Conservation (phyloP, 2,329 filamentous ascomycete species). For the Venturia oleaginea region DNA sequence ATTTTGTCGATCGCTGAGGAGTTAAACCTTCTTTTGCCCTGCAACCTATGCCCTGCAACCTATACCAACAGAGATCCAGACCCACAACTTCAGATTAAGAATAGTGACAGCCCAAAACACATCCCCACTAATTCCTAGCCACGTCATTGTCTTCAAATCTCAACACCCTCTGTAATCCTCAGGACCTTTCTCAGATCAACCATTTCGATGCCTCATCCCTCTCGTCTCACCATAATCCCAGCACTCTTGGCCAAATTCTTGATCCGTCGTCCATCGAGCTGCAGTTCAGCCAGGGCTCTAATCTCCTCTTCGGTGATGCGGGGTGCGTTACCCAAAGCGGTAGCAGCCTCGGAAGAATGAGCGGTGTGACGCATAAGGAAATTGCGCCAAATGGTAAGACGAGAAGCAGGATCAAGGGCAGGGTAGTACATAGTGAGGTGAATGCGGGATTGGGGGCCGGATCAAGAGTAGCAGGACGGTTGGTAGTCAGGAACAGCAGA, state of each 20-base stretch:
- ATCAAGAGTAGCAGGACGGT: slow-evolving; percentile 79
- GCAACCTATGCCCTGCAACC: too few species aligned
- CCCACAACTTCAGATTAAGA: too few species aligned
- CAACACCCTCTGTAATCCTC: slow-evolving; percentile 10
- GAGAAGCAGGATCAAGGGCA: slow-evolving; percentile 61
- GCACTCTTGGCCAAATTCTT: slow-evolving; percentile 38
- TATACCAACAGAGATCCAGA: too few species aligned
- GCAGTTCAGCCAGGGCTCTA: slow-evolving; percentile 11
- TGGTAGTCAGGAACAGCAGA: slow-evolving; percentile 82
- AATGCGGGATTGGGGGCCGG: slow-evolving; percentile 79
- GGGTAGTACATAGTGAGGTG: slow-evolving; percentile 79
- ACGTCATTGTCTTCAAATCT: not conserved
- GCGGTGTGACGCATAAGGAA: slow-evolving; percentile 46
- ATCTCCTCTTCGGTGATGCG: slow-evolving; percentile 12
- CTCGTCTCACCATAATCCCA: slow-evolving; percentile 29
- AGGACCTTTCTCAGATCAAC: slow-evolving; percentile 26
- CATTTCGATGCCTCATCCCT: slow-evolving; percentile 19
- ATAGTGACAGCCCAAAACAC: too few species aligned
- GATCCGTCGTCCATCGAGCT: slow-evolving; percentile 27
- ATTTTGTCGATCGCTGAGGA: too few species aligned
- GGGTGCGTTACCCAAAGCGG: not conserved
- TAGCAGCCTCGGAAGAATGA: not conserved
- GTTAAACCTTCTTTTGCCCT: too few species aligned
- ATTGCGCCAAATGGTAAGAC: slow-evolving; percentile 72
- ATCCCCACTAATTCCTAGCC: too few species aligned